Evolutionary conservation across 1,139 yeast genomes (phyloP).

Genomic region (Suhomyces chickasaworum): DNA sequence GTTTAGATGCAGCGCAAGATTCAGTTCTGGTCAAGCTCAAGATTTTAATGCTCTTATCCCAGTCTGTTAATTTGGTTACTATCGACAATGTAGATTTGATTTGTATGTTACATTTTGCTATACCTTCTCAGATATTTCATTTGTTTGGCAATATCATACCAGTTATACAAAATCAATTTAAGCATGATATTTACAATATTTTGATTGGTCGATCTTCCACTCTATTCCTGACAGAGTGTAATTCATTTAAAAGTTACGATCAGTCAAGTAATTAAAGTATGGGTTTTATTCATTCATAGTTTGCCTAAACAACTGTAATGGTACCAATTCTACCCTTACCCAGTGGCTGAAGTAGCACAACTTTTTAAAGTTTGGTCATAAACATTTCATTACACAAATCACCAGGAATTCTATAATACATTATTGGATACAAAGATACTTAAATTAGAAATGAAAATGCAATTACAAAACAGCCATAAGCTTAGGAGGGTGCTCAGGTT

Average conservation of each 20-base stretch:
- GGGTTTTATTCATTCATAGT: too few species aligned
- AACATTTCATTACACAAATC: neutral
- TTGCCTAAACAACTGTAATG: too few species aligned
- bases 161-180: slow-evolving; percentile 52
- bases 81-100: slow-evolving; percentile 45
- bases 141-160: slow-evolving; percentile 41
- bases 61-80: slow-evolving; percentile 48
- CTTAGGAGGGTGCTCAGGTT: slow-evolving; percentile 11
- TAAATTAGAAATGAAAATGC: slow-evolving; percentile 8
- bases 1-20: slow-evolving; percentile 25
- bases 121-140: slow-evolving; percentile 51
- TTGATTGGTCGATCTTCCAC: slow-evolving; percentile 51
- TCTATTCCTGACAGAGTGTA: slow-evolving; percentile 47
- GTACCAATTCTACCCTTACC: too few species aligned
- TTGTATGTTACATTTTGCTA: slow-evolving; percentile 47
- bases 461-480: slow-evolving; percentile 16
- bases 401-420: slow-evolving; percentile 4
- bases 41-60: slow-evolving; percentile 49
- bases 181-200: slow-evolving; percentile 46
- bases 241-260: too few species aligned
- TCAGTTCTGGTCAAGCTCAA: slow-evolving; percentile 33
- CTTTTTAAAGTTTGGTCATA: too few species aligned
- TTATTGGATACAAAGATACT: neutral
- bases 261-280: too few species aligned
- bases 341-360: too few species aligned